phyloP scores from a whole-genome alignment of 1,284 basidiomycete genomes.

The Mrakiaceae sp. region DNA sequence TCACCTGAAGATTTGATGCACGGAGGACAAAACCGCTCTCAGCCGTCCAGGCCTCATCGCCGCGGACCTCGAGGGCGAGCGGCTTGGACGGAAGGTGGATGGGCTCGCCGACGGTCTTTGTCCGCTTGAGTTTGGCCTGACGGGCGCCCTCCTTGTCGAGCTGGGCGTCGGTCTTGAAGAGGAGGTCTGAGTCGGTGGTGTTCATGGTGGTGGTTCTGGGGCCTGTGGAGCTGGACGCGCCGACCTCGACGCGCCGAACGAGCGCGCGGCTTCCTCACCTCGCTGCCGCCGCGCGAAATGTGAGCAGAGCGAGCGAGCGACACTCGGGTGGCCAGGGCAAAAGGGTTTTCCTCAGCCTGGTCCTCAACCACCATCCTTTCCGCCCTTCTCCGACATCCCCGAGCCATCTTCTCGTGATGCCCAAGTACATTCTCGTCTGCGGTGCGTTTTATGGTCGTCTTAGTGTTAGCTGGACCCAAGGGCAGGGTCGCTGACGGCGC shows the following conservation, averaged over 20 bases:
- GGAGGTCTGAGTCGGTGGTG: slow-evolving; percentile 33
- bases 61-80: slow-evolving; percentile 54
- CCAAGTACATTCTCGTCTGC: slow-evolving; percentile 72
- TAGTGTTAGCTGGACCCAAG: too few species aligned
- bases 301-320: too few species aligned
- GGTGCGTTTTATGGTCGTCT: slow-evolving; percentile 2
- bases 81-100: slow-evolving; percentile 64
- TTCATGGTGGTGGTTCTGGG: slow-evolving; percentile 29
- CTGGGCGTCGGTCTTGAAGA: slow-evolving; percentile 62
- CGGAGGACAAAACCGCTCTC: slow-evolving; percentile 67
- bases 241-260: too few species aligned
- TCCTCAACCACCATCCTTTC: not conserved
- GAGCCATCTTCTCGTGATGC: slow-evolving; percentile 22
- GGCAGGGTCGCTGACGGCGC: too few species aligned
- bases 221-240: not conserved
- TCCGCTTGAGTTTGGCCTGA: slow-evolving; percentile 57
- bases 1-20: too few species aligned
- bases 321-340: too few species aligned
- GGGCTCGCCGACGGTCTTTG: slow-evolving; percentile 59
- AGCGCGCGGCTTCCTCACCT: too few species aligned
- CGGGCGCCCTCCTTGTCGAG: slow-evolving; percentile 54
- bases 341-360: not conserved
- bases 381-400: not conserved
- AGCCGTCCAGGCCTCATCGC: slow-evolving; percentile 64
- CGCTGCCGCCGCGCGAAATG: too few species aligned